Evolutionary conservation across 1,284 basidiomycete genomes (phyloP).

Genomic region (Xanthoconium separans): DNA sequence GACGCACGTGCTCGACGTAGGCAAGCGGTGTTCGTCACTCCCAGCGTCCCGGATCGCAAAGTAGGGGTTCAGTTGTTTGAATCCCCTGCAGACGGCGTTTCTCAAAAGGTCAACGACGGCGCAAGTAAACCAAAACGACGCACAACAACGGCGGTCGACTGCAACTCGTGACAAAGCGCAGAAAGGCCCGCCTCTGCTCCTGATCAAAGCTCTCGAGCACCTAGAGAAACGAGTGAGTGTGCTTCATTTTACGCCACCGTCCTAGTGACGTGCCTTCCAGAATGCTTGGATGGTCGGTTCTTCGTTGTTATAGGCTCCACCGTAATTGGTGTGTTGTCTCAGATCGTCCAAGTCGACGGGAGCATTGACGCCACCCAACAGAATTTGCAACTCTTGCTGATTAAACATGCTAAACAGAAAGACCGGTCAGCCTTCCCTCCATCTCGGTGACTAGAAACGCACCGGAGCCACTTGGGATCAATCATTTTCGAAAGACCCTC

Average conservation of each 20-base stretch:
- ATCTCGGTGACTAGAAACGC: slow-evolving; percentile 21
- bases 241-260: background rate
- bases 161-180: slow-evolving; percentile 91
- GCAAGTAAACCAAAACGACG: slow-evolving; percentile 26
- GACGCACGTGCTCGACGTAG: slow-evolving; percentile 82
- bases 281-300: slow-evolving; percentile 72
- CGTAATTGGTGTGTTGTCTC: slow-evolving; percentile 71
- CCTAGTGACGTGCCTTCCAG: slow-evolving; percentile 60
- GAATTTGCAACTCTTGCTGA: slow-evolving; percentile 85
- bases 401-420: slow-evolving; percentile 79
- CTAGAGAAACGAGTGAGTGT: slow-evolving; percentile 31
- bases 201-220: slow-evolving; percentile 75
- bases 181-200: slow-evolving; percentile 66
- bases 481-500: slow-evolving; percentile 88
- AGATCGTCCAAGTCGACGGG: slow-evolving; percentile 85
- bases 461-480: slow-evolving; percentile 87
- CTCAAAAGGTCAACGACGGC: background rate
- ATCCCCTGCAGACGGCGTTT: slow-evolving; percentile 53
- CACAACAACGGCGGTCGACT: slow-evolving; percentile 84
- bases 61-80: slow-evolving; percentile 82
- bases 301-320: slow-evolving; percentile 70
- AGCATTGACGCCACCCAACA: slow-evolving; percentile 81
- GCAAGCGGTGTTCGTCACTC: slow-evolving; percentile 70
- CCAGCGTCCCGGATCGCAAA: slow-evolving; percentile 85
- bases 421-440: slow-evolving; percentile 5